phyloP scores from a whole-genome alignment of 2,329 filamentous ascomycete genomes.

The Diatrype stigma region DNA sequence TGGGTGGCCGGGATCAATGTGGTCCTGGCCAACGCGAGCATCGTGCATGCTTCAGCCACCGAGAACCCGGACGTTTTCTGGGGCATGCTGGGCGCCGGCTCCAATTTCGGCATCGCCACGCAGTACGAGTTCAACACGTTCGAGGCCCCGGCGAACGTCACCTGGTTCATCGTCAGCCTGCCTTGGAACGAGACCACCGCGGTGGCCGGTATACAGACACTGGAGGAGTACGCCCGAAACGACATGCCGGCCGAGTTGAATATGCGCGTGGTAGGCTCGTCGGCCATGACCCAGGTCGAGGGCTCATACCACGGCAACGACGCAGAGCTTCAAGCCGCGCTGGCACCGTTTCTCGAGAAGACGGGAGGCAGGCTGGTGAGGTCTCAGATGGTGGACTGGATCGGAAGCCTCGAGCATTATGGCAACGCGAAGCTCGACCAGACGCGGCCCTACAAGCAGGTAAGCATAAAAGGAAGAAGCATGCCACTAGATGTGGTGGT shows the following conservation, averaged over 20 bases:
- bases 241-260: conserved; percentile 38
- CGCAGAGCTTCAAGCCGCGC: conserved; percentile 24
- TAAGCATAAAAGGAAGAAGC: conserved; percentile 11
- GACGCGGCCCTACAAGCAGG: conserved; percentile 25
- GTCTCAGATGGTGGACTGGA: conserved; percentile 26
- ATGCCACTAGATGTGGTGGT: neutral
- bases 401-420: conserved; percentile 28
- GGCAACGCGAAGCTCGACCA: conserved; percentile 26
- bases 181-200: conserved; percentile 22
- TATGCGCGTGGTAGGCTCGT: conserved; percentile 35
- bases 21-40: conserved; percentile 25
- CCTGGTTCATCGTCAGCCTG: conserved; percentile 25
- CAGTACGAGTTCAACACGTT: conserved; percentile 28
- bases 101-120: conserved; percentile 28
- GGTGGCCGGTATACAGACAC: conserved; percentile 44
- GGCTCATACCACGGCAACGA: conserved; percentile 35
- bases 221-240: conserved; percentile 23
- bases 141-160: conserved; percentile 24
- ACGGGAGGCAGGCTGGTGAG: conserved; percentile 30
- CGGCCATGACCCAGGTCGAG: conserved; percentile 32
- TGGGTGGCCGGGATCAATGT: conserved; percentile 33
- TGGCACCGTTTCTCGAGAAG: conserved; percentile 31
- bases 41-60: conserved; percentile 24
- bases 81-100: conserved; percentile 29
- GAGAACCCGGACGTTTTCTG: conserved; percentile 30